Conservation (phyloP, 2,329 filamentous ascomycete genomes). For the Tolypocladium sp. region DNA sequence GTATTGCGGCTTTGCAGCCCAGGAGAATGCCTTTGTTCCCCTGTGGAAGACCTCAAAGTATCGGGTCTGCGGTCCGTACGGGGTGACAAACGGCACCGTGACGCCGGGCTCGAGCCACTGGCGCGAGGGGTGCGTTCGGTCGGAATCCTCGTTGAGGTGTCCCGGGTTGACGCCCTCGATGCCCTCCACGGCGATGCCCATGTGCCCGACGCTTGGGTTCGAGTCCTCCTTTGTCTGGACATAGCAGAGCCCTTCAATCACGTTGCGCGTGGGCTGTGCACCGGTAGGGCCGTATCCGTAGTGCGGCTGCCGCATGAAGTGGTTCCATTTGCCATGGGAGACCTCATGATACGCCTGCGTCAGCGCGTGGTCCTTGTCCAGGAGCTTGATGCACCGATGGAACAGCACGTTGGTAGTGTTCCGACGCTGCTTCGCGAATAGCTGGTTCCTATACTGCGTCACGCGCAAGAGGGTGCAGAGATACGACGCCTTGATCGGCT, state of each 20-base stretch:
- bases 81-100: constrained; percentile 20
- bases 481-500: constrained; percentile 49
- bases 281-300: constrained; percentile 29
- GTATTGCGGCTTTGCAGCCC: constrained; percentile 21
- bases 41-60: constrained; percentile 26
- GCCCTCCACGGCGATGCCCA: constrained; percentile 21
- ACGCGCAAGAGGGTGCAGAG: constrained; percentile 41
- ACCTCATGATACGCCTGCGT: constrained; percentile 42
- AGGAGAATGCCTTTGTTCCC: constrained; percentile 19
- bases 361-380: constrained; percentile 41
- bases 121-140: constrained; percentile 35
- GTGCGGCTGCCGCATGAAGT: constrained; percentile 42
- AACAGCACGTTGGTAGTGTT: constrained; percentile 45
- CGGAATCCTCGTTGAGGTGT: constrained; percentile 41
- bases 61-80: constrained; percentile 18
- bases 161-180: constrained; percentile 24
- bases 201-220: constrained; percentile 32
- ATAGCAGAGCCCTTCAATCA: constrained; percentile 44
- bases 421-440: constrained; percentile 46
- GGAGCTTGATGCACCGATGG: constrained; percentile 35
- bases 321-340: constrained; percentile 44
- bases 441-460: constrained; percentile 37
- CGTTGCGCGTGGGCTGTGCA: constrained; percentile 37
- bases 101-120: constrained; percentile 19
- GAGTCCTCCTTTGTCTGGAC: constrained; percentile 40